These are phyloP conservation scores for Trypanosoma mega DNA, from an alignment of 208 protist species.

Conservation along the genomic window DNA sequence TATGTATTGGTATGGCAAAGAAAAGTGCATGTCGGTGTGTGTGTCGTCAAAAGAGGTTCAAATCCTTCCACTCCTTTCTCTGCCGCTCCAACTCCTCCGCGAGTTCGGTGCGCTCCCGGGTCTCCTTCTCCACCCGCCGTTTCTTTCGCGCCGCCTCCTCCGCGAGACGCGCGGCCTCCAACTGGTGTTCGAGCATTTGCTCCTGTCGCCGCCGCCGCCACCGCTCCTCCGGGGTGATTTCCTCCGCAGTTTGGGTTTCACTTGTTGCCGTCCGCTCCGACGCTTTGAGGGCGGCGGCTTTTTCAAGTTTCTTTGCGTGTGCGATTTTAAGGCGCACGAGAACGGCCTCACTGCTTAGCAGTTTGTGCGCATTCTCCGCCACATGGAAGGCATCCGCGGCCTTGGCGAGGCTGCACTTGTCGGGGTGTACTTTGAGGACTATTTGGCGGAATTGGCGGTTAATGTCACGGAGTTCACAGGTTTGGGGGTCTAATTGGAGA, in stretches of 20 bases:
- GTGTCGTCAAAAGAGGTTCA: conserved; percentile 62
- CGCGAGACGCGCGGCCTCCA: conserved; percentile 70
- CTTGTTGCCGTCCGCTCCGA: too few species aligned
- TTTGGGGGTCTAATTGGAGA: conserved; percentile 62
- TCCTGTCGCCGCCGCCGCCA: conserved; percentile 45
- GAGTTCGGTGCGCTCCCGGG: conserved; percentile 52
- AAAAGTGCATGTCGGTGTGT: not conserved
- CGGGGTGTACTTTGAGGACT: conserved; percentile 84
- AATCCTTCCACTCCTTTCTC: conserved; percentile 72
- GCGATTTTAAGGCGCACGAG: conserved; percentile 73
- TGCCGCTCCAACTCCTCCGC: conserved; percentile 69
- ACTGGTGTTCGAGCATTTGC: conserved; percentile 61
- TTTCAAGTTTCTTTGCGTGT: conserved; percentile 54
- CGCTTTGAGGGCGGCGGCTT: too few species aligned
- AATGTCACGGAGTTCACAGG: conserved; percentile 60
- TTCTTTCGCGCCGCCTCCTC: conserved; percentile 74
- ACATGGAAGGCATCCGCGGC: conserved; percentile 79
- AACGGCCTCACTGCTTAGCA: conserved; percentile 65
- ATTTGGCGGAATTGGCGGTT: conserved; percentile 70
- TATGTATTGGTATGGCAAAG: too few species aligned
- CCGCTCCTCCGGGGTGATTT: conserved; percentile 68
- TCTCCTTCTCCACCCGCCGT: conserved; percentile 47
- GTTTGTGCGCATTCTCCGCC: conserved; percentile 81
- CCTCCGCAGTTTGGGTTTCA: too few species aligned
- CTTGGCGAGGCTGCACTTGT: conserved; percentile 83